Percentiles rank a stretch among this genome's conserved stretches.
Evolutionary conservation across 148 eudicot genomes (phyloP).

Genomic region (Camellia japonica): DNA sequence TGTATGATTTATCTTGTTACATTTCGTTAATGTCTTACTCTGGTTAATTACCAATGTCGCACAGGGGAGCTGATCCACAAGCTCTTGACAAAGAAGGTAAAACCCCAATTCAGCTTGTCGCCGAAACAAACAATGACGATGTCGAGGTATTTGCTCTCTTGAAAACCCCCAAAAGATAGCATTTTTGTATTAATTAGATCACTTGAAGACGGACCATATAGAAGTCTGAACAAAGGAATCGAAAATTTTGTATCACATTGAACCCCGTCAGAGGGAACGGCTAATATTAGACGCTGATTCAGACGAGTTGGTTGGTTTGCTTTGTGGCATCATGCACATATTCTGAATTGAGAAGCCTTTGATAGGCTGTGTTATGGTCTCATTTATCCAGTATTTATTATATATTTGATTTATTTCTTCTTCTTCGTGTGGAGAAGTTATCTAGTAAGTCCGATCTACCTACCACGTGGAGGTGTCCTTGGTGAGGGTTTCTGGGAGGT

Average conservation of each 20-base stretch:
- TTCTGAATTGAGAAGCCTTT: constrained; percentile 5
- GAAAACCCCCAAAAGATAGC: constrained; percentile 51
- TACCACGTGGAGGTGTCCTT: too few relatives aligned
- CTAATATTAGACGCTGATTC: background rate
- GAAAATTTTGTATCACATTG: background rate
- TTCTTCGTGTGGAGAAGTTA: too few relatives aligned
- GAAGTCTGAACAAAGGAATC: background rate
- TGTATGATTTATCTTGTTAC: background rate
- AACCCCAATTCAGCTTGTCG: constrained; percentile 55
- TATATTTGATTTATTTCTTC: background rate
- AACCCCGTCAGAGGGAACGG: too few relatives aligned
- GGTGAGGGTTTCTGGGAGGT: background rate
- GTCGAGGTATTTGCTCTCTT: constrained; percentile 67
- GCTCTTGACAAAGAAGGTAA: constrained; percentile 62
- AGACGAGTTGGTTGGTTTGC: background rate
- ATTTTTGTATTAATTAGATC: background rate
- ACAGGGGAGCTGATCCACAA: constrained; percentile 74
- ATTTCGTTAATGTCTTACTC: background rate
- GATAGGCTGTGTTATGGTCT: background rate
- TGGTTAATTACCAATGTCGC: background rate
- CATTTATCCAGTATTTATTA: background rate
- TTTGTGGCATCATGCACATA: background rate
- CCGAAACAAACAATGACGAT: constrained; percentile 47
- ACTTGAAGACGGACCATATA: background rate
- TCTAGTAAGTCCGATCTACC: too few relatives aligned